These are phyloP conservation scores for Durio zibethinus DNA, from an alignment of 345 rosid species.

Conservation along the genomic window DNA sequence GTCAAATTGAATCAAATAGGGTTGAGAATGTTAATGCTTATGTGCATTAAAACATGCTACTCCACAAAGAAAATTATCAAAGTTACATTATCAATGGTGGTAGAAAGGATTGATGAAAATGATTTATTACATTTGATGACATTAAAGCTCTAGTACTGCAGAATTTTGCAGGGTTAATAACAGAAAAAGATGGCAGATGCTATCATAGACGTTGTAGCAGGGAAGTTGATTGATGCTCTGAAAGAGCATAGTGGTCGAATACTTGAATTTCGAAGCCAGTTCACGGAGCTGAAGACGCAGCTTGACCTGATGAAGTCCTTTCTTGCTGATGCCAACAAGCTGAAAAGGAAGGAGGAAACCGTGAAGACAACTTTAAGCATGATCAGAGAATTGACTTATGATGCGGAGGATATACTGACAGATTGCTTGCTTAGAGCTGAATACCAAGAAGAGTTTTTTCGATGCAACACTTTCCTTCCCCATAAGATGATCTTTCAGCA, in stretches of 20 bases:
- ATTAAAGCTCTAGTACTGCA: not conserved
- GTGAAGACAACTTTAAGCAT: conserved; percentile 4
- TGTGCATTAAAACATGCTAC: not conserved
- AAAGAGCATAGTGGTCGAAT: conserved; percentile 7
- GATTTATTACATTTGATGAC: not conserved
- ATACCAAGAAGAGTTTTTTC: conserved; percentile 6
- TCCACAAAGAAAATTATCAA: not conserved
- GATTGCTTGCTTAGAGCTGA: conserved; percentile 24
- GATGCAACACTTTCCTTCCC: not conserved
- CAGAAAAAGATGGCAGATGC: conserved; percentile 5
- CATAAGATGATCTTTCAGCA: conserved; percentile 4
- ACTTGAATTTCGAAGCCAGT: conserved; percentile 15
- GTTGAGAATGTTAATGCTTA: not conserved
- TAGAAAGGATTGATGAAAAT: not conserved
- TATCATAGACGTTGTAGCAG: conserved; percentile 13
- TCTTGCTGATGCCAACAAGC: conserved; percentile 13
- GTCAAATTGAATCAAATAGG: not conserved
- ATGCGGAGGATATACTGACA: conserved; percentile 30
- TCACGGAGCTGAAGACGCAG: conserved; percentile 15
- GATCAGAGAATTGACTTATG: conserved; percentile 21
- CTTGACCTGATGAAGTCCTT: conserved; percentile 20
- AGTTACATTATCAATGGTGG: too few relatives aligned
- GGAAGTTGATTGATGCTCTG: conserved; percentile 10
- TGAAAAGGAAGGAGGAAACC: conserved; percentile 3
- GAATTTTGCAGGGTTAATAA: not conserved